Conservation (phyloP, 2,329 filamentous ascomycete genomes). For the Claviceps africana region DNA sequence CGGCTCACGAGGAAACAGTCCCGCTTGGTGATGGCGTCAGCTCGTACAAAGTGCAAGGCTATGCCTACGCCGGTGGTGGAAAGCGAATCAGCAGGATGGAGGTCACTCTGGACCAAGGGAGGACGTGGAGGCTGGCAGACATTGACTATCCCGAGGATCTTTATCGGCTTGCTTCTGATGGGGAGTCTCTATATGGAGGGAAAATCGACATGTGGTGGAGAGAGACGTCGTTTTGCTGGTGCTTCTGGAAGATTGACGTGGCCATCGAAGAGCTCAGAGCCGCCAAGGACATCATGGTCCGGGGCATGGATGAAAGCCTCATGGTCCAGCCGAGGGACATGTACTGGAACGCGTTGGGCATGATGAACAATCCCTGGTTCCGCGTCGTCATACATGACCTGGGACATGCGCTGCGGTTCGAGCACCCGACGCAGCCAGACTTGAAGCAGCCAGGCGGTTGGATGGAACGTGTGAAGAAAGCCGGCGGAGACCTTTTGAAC, state of each 20-base stretch:
- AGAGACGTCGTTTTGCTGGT: conserved; percentile 80
- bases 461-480: conserved; percentile 85
- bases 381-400: conserved; percentile 64
- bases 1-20: conserved; percentile 61
- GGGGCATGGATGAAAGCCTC: conserved; percentile 84
- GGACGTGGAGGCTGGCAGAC: conserved; percentile 62
- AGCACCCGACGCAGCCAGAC: conserved; percentile 76
- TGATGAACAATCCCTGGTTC: conserved; percentile 98
- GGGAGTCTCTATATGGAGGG: conserved; percentile 58
- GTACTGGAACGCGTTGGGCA: conserved; percentile 90
- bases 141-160: conserved; percentile 76
- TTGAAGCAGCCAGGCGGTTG: conserved; percentile 65
- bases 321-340: conserved; percentile 79
- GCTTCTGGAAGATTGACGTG: conserved; percentile 71
- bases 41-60: conserved; percentile 58
- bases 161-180: conserved; percentile 50
- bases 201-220: conserved; percentile 68
- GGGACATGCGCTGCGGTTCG: conserved; percentile 50
- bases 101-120: conserved; percentile 69
- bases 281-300: conserved; percentile 62
- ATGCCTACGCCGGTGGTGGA: conserved; percentile 84
- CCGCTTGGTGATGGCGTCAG: conserved; percentile 30
- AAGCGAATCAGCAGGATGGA: conserved; percentile 70
- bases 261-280: conserved; percentile 44
- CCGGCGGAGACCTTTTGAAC: conserved; percentile 65